These are phyloP conservation scores for Mimosa bimucronata DNA, from an alignment of 306 rosid species.

Conservation along the genomic window DNA sequence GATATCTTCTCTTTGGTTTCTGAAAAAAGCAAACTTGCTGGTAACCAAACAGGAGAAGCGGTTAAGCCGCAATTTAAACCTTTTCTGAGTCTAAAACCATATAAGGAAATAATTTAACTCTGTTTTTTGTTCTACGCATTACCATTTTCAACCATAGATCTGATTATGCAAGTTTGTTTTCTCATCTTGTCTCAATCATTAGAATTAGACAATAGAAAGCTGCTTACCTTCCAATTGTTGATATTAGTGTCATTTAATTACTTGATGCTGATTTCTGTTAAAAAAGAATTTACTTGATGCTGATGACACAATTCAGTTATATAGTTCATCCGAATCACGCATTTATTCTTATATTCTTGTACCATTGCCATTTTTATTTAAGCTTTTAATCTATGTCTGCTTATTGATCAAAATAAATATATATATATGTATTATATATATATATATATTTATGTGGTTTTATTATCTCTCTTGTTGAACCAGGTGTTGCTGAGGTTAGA, in stretches of 20 bases:
- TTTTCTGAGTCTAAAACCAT: neutral
- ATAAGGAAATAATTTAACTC: neutral
- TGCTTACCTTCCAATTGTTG: slow-evolving; percentile 5
- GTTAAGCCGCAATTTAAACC: neutral
- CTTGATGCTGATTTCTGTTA: neutral
- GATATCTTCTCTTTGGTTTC: slow-evolving; percentile 26
- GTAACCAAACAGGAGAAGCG: slow-evolving; percentile 23
- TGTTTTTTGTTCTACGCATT: neutral
- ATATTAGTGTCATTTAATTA: slow-evolving; percentile 1
- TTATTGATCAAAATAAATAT: slow-evolving; percentile 14
- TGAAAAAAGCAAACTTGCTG: slow-evolving; percentile 32
- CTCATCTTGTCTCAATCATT: slow-evolving; percentile 17
- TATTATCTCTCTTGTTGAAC: slow-evolving; percentile 21
- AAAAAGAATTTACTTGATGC: neutral
- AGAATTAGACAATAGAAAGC: slow-evolving; percentile 17
- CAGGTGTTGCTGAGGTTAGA: slow-evolving; percentile 60
- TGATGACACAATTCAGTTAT: slow-evolving; percentile 6
- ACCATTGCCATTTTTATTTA: slow-evolving; percentile 18
- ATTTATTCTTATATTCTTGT: neutral
- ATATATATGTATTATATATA: slow-evolving; percentile 8
- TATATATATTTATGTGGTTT: slow-evolving; percentile 8
- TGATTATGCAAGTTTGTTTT: slow-evolving; percentile 26
- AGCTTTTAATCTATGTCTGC: neutral
- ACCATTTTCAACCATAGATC: neutral
- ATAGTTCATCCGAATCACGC: neutral